Percentiles rank a stretch among this genome's conserved stretches.
Conservation (phyloP, 257 asterid genomes). For the Fraxinus cuspidata region DNA sequence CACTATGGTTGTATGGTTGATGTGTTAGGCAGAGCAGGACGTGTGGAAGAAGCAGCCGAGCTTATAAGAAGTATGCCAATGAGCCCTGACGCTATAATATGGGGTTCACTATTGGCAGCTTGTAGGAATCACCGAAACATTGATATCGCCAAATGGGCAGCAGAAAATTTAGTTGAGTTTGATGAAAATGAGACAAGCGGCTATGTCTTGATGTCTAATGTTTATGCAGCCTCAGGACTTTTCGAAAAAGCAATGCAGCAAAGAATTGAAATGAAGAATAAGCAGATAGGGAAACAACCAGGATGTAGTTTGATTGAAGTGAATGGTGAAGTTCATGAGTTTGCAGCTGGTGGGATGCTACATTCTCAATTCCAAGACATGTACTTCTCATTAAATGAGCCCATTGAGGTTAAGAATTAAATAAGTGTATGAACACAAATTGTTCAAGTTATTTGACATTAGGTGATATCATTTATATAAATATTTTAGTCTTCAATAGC, state of each 20-base stretch:
- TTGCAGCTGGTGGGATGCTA: slow-evolving; percentile 48
- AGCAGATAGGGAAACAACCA: slow-evolving; percentile 47
- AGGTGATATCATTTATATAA: no score
- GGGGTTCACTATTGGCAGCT: slow-evolving; percentile 64
- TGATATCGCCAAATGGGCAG: slow-evolving; percentile 57
- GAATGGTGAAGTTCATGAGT: slow-evolving; percentile 72
- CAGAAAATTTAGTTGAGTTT: slow-evolving; percentile 38
- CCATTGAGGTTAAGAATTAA: neutral
- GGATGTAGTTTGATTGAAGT: slow-evolving; percentile 68
- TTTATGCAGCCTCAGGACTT: slow-evolving; percentile 55
- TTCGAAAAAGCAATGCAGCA: slow-evolving; percentile 51
- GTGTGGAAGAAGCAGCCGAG: slow-evolving; percentile 59
- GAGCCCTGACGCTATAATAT: slow-evolving; percentile 53
- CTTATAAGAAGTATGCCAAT: slow-evolving; percentile 53
- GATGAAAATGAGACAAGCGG: slow-evolving; percentile 56
- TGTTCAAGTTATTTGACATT: no score
- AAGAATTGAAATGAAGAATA: slow-evolving; percentile 53
- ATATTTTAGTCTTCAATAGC: no score
- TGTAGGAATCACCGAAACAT: slow-evolving; percentile 39
- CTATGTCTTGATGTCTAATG: slow-evolving; percentile 59
- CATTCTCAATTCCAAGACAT: slow-evolving; percentile 28
- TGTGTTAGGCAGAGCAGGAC: slow-evolving; percentile 67
- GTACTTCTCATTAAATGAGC: slow-evolving; percentile 18
- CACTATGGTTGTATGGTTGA: slow-evolving; percentile 78
- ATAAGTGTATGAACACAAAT: no score